These are phyloP conservation scores for Boletellus ananiceps DNA, from an alignment of 768 basidiomycete species.

Conservation along the genomic window DNA sequence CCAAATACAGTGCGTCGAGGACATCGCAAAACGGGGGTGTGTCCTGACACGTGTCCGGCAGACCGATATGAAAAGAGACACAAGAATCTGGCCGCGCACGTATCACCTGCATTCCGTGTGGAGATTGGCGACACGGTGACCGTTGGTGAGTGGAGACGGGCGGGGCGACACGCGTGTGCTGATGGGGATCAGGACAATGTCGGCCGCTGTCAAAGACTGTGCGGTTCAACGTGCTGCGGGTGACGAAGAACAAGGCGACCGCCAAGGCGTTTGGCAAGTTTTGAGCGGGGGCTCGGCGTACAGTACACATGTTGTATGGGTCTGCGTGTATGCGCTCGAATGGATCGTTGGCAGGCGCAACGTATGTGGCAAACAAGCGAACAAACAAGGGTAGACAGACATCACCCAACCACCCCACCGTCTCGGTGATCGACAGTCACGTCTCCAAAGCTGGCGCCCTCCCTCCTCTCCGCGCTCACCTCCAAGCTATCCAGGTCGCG, in stretches of 20 bases:
- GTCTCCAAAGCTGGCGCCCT: constrained; percentile 71
- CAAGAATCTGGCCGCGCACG: constrained; percentile 96
- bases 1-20: constrained; percentile 85
- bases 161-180: neutral
- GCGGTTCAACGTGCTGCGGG: constrained; percentile 97
- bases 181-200: constrained; percentile 72
- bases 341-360: neutral
- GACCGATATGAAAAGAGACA: constrained; percentile 99
- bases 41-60: constrained; percentile 28
- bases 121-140: constrained; percentile 92
- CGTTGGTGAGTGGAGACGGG: constrained; percentile 62
- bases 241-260: constrained; percentile 88
- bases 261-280: constrained; percentile 95
- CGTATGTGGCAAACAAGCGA: constrained; percentile 25
- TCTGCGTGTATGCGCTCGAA: constrained; percentile 19
- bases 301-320: constrained; percentile 11
- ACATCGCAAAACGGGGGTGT: neutral
- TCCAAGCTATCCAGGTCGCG: constrained; percentile 66
- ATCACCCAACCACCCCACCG: constrained; percentile 21
- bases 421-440: constrained; percentile 27
- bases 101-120: constrained; percentile 98
- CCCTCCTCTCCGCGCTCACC: constrained; percentile 71
- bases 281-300: constrained; percentile 33
- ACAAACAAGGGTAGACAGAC: constrained; percentile 34
- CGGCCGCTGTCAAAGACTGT: constrained; percentile 98